A percentile compares a stretch with the other conserved stretches of the same genome.
Evolutionary conservation across 164 flowering plant genomes (phyloP).

Genomic region (Aristolochia contorta): DNA sequence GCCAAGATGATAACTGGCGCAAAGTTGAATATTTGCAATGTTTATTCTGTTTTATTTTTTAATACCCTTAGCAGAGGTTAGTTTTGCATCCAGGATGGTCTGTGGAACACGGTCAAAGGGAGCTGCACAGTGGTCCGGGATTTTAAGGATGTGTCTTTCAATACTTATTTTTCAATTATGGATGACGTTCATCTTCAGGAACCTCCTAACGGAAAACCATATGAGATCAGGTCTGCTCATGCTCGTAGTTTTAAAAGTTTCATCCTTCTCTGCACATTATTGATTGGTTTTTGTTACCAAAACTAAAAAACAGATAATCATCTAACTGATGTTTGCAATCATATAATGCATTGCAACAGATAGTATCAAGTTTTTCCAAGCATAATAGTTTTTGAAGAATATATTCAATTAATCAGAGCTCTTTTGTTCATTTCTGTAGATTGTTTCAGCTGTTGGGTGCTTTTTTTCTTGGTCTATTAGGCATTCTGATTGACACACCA

Average conservation of each 20-base stretch:
- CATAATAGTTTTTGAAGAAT: not conserved
- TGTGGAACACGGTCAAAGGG: conserved; percentile 53
- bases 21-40: no score
- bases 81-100: conserved; percentile 55
- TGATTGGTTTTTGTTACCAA: no score
- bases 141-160: conserved; percentile 53
- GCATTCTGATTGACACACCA: conserved; percentile 47
- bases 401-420: not conserved
- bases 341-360: no score
- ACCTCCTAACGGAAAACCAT: conserved; percentile 36
- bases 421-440: conserved; percentile 28
- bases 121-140: conserved; percentile 62
- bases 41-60: no score
- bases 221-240: conserved; percentile 61
- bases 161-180: conserved; percentile 65
- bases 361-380: no score
- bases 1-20: no score
- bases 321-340: no score
- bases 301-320: no score
- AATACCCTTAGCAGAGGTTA: conserved; percentile 1
- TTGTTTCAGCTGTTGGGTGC: conserved; percentile 57
- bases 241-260: not conserved
- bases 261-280: no score
- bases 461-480: conserved; percentile 44
- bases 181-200: conserved; percentile 47